Evolutionary conservation across 2,329 filamentous ascomycete genomes (phyloP), one percentile per base, ranked within the genome.

Genomic region (Parastagonospora avenae): DNA sequence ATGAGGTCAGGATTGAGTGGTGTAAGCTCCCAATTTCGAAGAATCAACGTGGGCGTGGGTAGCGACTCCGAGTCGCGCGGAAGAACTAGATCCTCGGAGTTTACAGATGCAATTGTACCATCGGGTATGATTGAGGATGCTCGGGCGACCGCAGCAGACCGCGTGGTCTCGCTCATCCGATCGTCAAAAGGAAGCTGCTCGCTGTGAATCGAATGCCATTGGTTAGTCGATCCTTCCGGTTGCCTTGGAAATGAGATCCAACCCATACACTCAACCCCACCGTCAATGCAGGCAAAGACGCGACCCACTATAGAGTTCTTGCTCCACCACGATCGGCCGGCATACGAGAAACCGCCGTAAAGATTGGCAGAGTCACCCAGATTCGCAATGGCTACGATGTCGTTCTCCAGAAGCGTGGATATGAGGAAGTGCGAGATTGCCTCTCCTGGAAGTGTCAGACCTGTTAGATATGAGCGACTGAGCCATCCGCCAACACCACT

Each of bases 331-430:
- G 77, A 80, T 30, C 73, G 73, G 3, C 70, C 74, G 7, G 70
- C 59, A 51, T 81, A 82, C 16, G 80, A 63, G 52, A 85, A 83
- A 2, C 82, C 83, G 15, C 82, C 80, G 46, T 82, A 79, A 0
- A 85, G 68, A 55, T 82, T 81, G 0, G 77, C 80, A 7, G 74
- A 72, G 10, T 81, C 75, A 0, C 82, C 82, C 1, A 85, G 71
- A 24, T 67, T 67, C 15, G 70, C 62, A 7, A 84, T 74, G 1
- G 81, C 81, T 3, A 74, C 57, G 10, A 74, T 71, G 48, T 82
- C 80, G 54, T 84, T 85, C 52, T 85, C 82, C 2, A 85, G 68
- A 6, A 85, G 53, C 0, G 81, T 81, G 2, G 78, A 78, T 30
- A 85, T 81, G n/a, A 85, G 71, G 24, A 84, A 74, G 49, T 84